Conservation (phyloP, 2,329 filamentous ascomycete species). For the Penicillium concentricum region DNA sequence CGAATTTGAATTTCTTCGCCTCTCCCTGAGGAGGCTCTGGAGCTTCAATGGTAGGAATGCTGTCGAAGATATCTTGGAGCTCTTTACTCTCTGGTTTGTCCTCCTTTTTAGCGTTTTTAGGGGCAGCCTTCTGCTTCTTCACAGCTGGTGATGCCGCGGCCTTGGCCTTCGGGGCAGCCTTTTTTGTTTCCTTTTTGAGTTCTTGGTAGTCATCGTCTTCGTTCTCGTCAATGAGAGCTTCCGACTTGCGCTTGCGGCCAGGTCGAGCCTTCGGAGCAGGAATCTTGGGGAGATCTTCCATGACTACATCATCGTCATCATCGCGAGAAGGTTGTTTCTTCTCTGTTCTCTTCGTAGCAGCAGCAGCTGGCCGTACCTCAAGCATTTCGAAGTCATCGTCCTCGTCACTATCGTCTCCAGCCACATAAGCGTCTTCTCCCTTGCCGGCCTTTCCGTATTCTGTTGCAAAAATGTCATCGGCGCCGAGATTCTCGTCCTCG, state of each 20-base stretch:
- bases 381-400: slow-evolving; percentile 66
- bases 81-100: slow-evolving; percentile 66
- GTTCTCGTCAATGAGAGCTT: slow-evolving; percentile 53
- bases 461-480: slow-evolving; percentile 81
- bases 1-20: slow-evolving; percentile 76
- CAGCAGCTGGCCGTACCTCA: slow-evolving; percentile 59
- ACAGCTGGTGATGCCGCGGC: slow-evolving; percentile 30
- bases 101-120: slow-evolving; percentile 57
- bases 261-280: slow-evolving; percentile 45
- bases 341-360: slow-evolving; percentile 45
- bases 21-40: slow-evolving; percentile 77
- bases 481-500: slow-evolving; percentile 66
- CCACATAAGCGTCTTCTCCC: slow-evolving; percentile 66
- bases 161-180: slow-evolving; percentile 43
- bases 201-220: slow-evolving; percentile 53
- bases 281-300: slow-evolving; percentile 49
- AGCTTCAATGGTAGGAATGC: slow-evolving; percentile 76
- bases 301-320: slow-evolving; percentile 50
- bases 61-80: slow-evolving; percentile 82
- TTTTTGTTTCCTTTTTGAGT: slow-evolving; percentile 54
- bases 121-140: slow-evolving; percentile 55
- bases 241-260: slow-evolving; percentile 58
- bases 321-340: slow-evolving; percentile 35
- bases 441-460: slow-evolving; percentile 66
- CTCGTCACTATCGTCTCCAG: slow-evolving; percentile 52